Evolutionary conservation across 2,329 filamentous ascomycete species (phyloP).

Genomic region (Fusarium drepaniforme): DNA sequence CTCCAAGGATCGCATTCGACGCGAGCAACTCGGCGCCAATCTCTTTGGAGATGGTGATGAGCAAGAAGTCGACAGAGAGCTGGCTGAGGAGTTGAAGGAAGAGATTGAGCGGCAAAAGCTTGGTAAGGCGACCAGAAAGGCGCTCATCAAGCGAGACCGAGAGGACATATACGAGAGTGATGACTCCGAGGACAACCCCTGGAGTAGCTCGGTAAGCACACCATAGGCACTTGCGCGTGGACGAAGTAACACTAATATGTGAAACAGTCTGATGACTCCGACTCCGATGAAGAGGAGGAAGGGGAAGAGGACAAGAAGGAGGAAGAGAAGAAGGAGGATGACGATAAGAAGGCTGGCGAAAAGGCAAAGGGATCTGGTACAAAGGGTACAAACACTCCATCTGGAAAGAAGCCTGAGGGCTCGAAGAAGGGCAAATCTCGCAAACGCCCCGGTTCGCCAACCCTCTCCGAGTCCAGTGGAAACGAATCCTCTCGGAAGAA

Average conservation of each 20-base stretch:
- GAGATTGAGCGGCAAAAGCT: conserved; percentile 76
- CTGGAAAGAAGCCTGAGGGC: conserved; percentile 58
- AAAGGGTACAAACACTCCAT: conserved; percentile 74
- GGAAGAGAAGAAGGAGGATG: conserved; percentile 62
- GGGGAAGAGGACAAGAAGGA: conserved; percentile 55
- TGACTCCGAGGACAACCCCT: conserved; percentile 58
- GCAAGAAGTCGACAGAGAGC: conserved; percentile 78
- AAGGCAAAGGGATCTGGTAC: conserved; percentile 65
- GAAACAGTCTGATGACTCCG: conserved; percentile 61
- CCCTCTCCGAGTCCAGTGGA: conserved; percentile 90
- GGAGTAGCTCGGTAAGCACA: conserved; percentile 53
- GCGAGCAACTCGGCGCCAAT: conserved; percentile 88
- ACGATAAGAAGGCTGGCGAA: conserved; percentile 72
- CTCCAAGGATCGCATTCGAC: conserved; percentile 78
- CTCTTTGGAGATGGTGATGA: conserved; percentile 80
- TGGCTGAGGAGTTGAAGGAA: conserved; percentile 76
- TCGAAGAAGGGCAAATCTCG: conserved; percentile 71
- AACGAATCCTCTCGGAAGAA: conserved; percentile 88
- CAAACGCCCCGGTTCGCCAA: conserved; percentile 88
- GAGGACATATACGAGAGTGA: conserved; percentile 88
- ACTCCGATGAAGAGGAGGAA: conserved; percentile 53
- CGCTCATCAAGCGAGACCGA: conserved; percentile 86
- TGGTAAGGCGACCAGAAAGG: conserved; percentile 83
- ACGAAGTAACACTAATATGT: conserved; percentile 33
- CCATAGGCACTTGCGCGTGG: neutral